Evolutionary conservation across 78 protist species (phyloP).

Genomic region (Diacronema lutheri): DNA sequence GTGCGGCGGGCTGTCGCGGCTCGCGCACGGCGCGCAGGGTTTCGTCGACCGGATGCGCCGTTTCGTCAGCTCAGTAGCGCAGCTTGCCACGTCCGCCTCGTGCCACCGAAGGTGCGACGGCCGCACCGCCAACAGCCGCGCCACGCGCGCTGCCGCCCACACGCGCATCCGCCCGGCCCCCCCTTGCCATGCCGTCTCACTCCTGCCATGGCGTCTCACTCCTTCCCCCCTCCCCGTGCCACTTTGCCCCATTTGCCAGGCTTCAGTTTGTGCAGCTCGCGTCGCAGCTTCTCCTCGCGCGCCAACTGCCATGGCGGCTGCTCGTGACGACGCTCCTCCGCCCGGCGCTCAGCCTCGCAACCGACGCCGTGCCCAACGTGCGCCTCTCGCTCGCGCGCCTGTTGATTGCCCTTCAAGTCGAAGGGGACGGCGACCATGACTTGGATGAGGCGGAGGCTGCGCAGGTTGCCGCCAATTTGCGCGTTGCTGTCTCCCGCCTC

Average conservation of each 20-base stretch:
- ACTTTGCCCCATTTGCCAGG: neutral
- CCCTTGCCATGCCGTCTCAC: no score
- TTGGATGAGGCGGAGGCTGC: no score
- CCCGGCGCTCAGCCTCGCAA: neutral
- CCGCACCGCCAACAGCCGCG: neutral
- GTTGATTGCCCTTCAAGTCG: neutral
- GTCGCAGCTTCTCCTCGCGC: neutral
- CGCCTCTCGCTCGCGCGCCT: slow-evolving; percentile 24
- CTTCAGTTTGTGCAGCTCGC: no score
- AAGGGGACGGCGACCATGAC: neutral
- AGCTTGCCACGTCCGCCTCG: neutral
- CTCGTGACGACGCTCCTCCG: neutral
- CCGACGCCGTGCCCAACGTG: slow-evolving; percentile 51
- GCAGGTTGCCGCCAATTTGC: no score
- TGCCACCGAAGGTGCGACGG: slow-evolving; percentile 10
- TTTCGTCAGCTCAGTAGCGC: neutral
- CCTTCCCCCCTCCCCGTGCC: no score
- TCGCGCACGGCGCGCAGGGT: no score
- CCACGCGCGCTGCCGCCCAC: neutral
- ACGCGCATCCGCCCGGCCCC: neutral
- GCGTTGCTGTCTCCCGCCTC: no score
- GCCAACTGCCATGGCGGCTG: neutral
- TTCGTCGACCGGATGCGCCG: neutral
- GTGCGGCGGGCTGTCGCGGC: no score
- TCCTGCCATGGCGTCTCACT: no score